These are phyloP conservation scores for Boletus tomentosulus DNA, from an alignment of 768 basidiomycete genomes.

Conservation along the genomic window DNA sequence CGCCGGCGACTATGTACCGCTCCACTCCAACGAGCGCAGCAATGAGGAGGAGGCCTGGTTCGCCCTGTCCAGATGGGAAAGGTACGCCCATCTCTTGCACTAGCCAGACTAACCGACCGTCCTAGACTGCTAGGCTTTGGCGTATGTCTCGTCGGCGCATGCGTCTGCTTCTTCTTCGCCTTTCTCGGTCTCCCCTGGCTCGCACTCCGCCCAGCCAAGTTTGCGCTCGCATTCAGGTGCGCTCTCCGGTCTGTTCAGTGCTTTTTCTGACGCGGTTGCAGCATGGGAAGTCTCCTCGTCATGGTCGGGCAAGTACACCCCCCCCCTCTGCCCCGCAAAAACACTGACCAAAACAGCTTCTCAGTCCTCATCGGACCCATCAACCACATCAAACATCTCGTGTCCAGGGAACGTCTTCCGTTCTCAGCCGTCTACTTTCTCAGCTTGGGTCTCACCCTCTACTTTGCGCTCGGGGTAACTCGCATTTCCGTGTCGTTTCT, in stretches of 20 bases:
- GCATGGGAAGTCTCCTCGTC: constrained; percentile 86
- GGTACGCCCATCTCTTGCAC: constrained; percentile 39
- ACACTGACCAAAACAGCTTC: constrained; percentile 44
- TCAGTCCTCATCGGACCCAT: constrained; percentile 85
- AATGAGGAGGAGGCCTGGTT: constrained; percentile 98
- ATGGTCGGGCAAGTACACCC: constrained; percentile 78
- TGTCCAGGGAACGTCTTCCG: constrained; percentile 78
- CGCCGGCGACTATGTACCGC: constrained; percentile 83
- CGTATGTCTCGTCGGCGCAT: constrained; percentile 83
- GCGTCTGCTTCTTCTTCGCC: constrained; percentile 89
- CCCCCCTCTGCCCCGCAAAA: neutral
- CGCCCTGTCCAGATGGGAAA: constrained; percentile 89
- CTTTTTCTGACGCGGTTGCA: constrained; percentile 26
- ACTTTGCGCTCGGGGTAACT: constrained; percentile 81
- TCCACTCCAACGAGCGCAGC: constrained; percentile 73
- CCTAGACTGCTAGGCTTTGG: constrained; percentile 84
- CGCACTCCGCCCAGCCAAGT: constrained; percentile 79
- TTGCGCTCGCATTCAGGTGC: constrained; percentile 83
- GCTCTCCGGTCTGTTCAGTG: neutral
- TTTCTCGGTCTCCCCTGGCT: constrained; percentile 75
- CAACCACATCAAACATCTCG: constrained; percentile 86
- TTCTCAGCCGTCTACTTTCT: constrained; percentile 81
- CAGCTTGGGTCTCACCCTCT: constrained; percentile 82
- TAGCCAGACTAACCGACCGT: neutral
- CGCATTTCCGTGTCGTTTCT: constrained; percentile 23